Conservation (phyloP, 1,284 basidiomycete genomes). For the Boletus sp. region DNA sequence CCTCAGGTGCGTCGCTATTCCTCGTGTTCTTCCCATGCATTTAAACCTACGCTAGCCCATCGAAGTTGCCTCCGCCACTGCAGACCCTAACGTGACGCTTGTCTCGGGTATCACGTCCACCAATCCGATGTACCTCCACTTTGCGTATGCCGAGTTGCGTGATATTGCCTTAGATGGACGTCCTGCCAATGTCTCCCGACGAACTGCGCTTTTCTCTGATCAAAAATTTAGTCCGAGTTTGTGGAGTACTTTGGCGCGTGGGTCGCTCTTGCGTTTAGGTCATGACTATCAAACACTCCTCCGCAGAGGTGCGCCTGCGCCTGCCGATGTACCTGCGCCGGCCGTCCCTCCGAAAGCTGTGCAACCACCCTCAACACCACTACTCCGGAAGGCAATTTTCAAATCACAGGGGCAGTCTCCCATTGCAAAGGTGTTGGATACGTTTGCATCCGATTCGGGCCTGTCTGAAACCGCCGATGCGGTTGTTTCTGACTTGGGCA, state of each 20-base stretch:
- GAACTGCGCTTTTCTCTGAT: slow-evolving; percentile 68
- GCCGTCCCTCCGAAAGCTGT: slow-evolving; percentile 26
- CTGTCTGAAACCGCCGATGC: slow-evolving; percentile 53
- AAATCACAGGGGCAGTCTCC: slow-evolving; percentile 48
- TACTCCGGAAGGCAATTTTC: slow-evolving; percentile 55
- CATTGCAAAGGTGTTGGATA: slow-evolving; percentile 53
- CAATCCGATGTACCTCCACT: slow-evolving; percentile 55
- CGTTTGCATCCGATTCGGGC: slow-evolving; percentile 60
- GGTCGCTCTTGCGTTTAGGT: slow-evolving; percentile 63
- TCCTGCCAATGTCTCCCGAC: slow-evolving; percentile 44
- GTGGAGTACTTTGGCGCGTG: slow-evolving; percentile 64
- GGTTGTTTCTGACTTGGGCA: slow-evolving; percentile 40
- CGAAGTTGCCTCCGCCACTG: slow-evolving; percentile 43
- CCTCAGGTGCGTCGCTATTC: slow-evolving; percentile 45
- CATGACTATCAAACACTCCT: slow-evolving; percentile 65
- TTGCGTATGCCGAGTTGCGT: slow-evolving; percentile 59
- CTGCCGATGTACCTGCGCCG: slow-evolving; percentile 33
- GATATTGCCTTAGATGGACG: slow-evolving; percentile 49
- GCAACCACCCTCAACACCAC: slow-evolving; percentile 43
- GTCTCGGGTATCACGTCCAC: slow-evolving; percentile 61
- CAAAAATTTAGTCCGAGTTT: slow-evolving; percentile 67
- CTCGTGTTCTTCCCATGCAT: not conserved
- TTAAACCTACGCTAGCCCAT: slow-evolving; percentile 43
- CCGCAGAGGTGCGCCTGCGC: slow-evolving; percentile 46
- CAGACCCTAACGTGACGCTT: slow-evolving; percentile 56